Base-by-base conservation (phyloP, 139 green algal species). In the Coccomyxa sp. region DNA sequence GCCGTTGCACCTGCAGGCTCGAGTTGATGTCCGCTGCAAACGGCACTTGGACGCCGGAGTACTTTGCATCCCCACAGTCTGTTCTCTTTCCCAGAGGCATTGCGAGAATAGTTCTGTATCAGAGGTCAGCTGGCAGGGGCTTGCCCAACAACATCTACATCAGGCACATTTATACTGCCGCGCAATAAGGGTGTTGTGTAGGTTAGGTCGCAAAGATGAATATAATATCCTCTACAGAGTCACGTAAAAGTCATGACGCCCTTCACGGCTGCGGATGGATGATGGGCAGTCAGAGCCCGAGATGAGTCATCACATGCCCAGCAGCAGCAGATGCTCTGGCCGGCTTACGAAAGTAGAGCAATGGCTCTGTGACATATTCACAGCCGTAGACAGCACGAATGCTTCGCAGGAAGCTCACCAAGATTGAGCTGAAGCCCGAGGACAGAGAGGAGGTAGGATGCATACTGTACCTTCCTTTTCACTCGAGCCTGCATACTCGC, bases 71-170 rank as follows among this genome's bases (percentile, higher is more conserved):
- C 7, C 92, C 93, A 70, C 87, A 94, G 77, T 98, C 95, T 9
- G 80, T 85, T 7, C 95, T 77, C 70, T 95, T 93, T 0, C 91
- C 95, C 5, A 99, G 85, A n/a, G 93, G 91, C 95, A 99, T 99
- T 36, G n/a, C n/a, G n/a, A n/a, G n/a, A n/a, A n/a, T n/a, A n/a
- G n/a, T n/a, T n/a, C n/a, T n/a, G n/a, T n/a, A n/a, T n/a, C n/a
- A n/a, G n/a, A n/a, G n/a, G n/a, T n/a, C n/a, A n/a, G n/a, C n/a
- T n/a, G n/a, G n/a, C n/a, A n/a, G n/a, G n/a, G n/a, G n/a, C n/a
- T n/a, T n/a, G n/a, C n/a, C n/a, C n/a, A n/a, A n/a, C n/a, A n/a
- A n/a, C n/a, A n/a, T n/a, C n/a, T n/a, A n/a, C n/a, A n/a, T n/a
- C n/a, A n/a, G n/a, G n/a, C n/a, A n/a, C n/a, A n/a, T n/a, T n/a